These are phyloP conservation scores for Pseudocercospora pini-densiflorae DNA, from an alignment of 2,329 filamentous ascomycete genomes.

Conservation along the genomic window DNA sequence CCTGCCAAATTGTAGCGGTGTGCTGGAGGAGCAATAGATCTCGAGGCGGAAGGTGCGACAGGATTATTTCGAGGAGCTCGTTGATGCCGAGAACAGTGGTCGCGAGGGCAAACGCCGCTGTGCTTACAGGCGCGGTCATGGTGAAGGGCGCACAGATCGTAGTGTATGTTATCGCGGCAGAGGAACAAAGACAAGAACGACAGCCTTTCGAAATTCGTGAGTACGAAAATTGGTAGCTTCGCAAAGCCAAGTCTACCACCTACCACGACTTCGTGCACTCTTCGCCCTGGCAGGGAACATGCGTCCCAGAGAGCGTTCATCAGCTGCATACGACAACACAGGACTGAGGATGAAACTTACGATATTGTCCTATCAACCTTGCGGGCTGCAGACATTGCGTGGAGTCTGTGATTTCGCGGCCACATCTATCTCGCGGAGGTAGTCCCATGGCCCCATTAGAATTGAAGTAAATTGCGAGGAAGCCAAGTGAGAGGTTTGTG, in stretches of 20 bases:
- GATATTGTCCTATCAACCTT: not conserved
- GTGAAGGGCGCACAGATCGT: not conserved
- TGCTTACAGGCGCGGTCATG: not conserved
- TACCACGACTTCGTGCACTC: not conserved
- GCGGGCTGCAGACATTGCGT: not conserved
- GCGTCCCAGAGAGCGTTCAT: not conserved
- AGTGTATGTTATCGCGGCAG: too few relatives aligned
- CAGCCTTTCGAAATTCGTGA: too few relatives aligned
- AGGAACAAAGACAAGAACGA: too few relatives aligned
- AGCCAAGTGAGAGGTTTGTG: not conserved
- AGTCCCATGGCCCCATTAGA: not conserved
- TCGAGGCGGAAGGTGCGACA: not conserved
- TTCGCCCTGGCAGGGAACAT: not conserved
- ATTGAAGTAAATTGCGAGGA: not conserved
- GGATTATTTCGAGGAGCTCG: not conserved
- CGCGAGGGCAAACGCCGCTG: not conserved
- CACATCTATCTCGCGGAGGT: not conserved
- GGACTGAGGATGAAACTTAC: not conserved
- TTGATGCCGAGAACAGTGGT: not conserved
- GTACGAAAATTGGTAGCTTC: too few relatives aligned
- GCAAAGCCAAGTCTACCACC: not conserved
- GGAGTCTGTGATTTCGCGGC: not conserved
- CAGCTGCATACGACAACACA: not conserved
- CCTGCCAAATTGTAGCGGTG: not conserved
- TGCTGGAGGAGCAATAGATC: not conserved